Evolutionary conservation across 345 rosid species (phyloP), one percentile per base, ranked within the genome.

Genomic region (Lepidium sativum): DNA sequence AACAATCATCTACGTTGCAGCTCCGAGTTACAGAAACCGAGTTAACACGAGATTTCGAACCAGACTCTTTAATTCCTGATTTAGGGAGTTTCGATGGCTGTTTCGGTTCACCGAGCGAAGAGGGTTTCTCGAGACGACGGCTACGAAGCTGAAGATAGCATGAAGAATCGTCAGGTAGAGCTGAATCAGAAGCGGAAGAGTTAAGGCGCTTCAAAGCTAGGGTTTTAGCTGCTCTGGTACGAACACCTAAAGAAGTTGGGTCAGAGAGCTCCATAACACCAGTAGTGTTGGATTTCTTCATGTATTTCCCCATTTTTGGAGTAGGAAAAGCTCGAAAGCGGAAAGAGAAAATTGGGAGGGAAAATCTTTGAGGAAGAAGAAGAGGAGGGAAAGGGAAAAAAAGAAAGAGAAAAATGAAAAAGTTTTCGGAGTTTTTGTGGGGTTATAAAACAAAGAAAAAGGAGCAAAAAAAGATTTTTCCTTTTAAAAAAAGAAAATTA

Each of bases 71-170:
- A 34, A 51, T 29, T 48, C 47, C 77, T 7, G 69, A 33, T 25
- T 55, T 56, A 0, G 2, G 60, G 6, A 5, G 37, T 20, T 50
- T 74, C 10, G 14, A 44, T 4, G n/a, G 68, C 18, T 58, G 75
- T 1, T 50, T 78, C 38, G 54, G 33, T 13, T 67, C 64, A 44
- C 17, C 23, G 3, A 67, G 60, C 0, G 50, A 35, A 2, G 42
- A 67, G n/a, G 76, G 80, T 39, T 83, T 86, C 70, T 77, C 81
- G 57, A 86, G 80, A 52, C 84, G 86, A 63, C 80, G 86, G 74
- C 84, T 86, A 18, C 92, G 73, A 63, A 86, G 92, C 84, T 86
- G 80, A 21, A 86, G 86, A 68, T 80, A 82, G 43, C 70, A 75
- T 25, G 92, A 80, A 13, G 86, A 73, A 43, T 56, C 54, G 5